A percentile compares a stretch with the other conserved stretches of the same genome.
Evolutionary conservation across 2,329 filamentous ascomycete species (phyloP).

Genomic region (Pseudopyrenochaeta lycopersici): DNA sequence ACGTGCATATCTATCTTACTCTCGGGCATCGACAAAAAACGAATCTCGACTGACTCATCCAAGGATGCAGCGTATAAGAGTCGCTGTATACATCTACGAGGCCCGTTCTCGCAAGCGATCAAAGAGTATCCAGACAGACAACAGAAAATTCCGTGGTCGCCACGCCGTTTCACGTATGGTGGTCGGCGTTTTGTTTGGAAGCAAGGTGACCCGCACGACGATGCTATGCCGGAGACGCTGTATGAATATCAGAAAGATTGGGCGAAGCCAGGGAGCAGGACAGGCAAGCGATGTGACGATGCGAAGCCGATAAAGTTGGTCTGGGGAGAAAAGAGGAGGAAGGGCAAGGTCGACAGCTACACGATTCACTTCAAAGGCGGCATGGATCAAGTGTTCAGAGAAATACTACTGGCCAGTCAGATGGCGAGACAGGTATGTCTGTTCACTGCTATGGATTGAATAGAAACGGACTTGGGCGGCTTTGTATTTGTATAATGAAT

Average conservation of each 20-base stretch:
- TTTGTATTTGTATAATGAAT: constrained; percentile 13
- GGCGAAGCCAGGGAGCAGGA: constrained; percentile 46
- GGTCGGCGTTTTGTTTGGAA: constrained; percentile 55
- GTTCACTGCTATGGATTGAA: constrained; percentile 47
- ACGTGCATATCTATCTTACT: constrained; percentile 45
- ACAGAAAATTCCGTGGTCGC: constrained; percentile 50
- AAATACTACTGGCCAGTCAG: constrained; percentile 48
- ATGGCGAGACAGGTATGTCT: constrained; percentile 49
- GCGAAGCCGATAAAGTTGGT: constrained; percentile 40
- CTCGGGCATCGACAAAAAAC: constrained; percentile 46
- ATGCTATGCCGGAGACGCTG: constrained; percentile 51
- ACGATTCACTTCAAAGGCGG: constrained; percentile 49
- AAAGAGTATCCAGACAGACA: constrained; percentile 48
- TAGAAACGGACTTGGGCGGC: neutral
- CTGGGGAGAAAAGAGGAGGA: constrained; percentile 49
- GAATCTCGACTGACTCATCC: constrained; percentile 28
- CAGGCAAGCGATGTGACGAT: constrained; percentile 47
- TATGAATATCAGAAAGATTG: constrained; percentile 47
- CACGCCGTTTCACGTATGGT: constrained; percentile 48
- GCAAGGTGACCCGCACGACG: constrained; percentile 56
- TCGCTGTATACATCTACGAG: constrained; percentile 44
- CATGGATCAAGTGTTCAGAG: constrained; percentile 49
- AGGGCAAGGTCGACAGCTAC: constrained; percentile 49
- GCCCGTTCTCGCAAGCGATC: constrained; percentile 44
- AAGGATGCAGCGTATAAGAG: constrained; percentile 47